A percentile compares a stretch with the other conserved stretches of the same genome.
Conservation (phyloP, 2,329 filamentous ascomycete genomes). For the Talaromyces atroroseus region DNA sequence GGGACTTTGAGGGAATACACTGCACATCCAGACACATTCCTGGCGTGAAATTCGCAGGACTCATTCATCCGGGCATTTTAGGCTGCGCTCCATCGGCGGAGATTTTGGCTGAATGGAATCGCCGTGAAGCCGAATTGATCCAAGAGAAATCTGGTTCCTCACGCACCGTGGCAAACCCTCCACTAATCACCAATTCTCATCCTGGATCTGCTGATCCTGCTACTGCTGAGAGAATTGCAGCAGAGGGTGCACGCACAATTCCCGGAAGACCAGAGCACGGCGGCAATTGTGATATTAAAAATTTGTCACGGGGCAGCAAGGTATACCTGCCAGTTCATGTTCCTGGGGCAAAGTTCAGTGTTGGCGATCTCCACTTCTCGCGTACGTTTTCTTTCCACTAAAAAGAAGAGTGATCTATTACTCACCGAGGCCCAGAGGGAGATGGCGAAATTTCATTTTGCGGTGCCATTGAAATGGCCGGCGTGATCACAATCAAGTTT, state of each 20-base stretch:
- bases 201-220: conserved; percentile 59
- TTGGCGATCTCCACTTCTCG: conserved; percentile 85
- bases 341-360: conserved; percentile 78
- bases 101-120: conserved; percentile 76
- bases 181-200: conserved; percentile 65
- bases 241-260: conserved; percentile 77
- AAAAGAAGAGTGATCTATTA: not conserved
- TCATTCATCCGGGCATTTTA: conserved; percentile 88
- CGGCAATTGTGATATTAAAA: conserved; percentile 90
- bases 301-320: conserved; percentile 70
- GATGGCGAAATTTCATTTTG: conserved; percentile 89
- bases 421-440: conserved; percentile 50
- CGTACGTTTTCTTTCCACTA: not conserved
- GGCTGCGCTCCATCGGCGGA: conserved; percentile 79
- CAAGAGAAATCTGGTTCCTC: conserved; percentile 55
- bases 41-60: conserved; percentile 76
- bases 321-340: conserved; percentile 88
- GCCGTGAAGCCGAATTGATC: conserved; percentile 74
- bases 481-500: conserved; percentile 85
- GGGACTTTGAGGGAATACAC: conserved; percentile 73
- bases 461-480: conserved; percentile 90
- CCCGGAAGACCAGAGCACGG: conserved; percentile 73
- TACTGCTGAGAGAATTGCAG: conserved; percentile 62
- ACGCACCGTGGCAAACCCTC: conserved; percentile 71
- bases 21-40: conserved; percentile 83